phyloP scores from a whole-genome alignment of 306 rosid species.

The Senna siamea region DNA sequence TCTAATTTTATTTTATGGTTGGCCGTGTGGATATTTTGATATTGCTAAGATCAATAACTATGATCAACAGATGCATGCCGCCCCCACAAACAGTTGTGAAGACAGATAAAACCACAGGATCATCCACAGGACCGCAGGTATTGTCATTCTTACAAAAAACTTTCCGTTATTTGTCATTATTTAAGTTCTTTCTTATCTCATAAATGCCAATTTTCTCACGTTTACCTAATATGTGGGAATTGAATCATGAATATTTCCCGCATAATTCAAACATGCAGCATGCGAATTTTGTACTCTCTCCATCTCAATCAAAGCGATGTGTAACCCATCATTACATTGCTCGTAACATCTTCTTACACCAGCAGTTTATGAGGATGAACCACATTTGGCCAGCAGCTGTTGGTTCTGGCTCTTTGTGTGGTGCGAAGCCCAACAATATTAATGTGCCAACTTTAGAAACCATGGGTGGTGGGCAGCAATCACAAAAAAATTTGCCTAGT shows the following conservation, averaged over 20 bases:
- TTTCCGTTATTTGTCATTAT: conserved; percentile 9
- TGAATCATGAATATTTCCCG: conserved; percentile 19
- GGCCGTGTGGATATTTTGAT: conserved; percentile 25
- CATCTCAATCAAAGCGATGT: conserved; percentile 57
- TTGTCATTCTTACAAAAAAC: conserved; percentile 17
- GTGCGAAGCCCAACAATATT: conserved; percentile 47
- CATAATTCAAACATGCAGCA: conserved; percentile 51
- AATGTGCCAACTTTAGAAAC: conserved; percentile 43
- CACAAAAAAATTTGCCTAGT: conserved; percentile 42
- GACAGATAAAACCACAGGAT: conserved; percentile 34
- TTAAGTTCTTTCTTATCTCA: conserved; percentile 19
- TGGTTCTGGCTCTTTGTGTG: conserved; percentile 48
- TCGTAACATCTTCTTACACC: conserved; percentile 62
- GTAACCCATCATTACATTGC: conserved; percentile 74
- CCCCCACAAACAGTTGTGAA: conserved; percentile 46
- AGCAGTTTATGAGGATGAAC: conserved; percentile 49
- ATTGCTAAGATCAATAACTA: conserved; percentile 36
- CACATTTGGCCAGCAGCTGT: conserved; percentile 39
- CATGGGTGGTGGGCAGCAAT: conserved; percentile 38
- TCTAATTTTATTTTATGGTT: conserved; percentile 8
- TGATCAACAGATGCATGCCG: conserved; percentile 40
- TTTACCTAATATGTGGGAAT: conserved; percentile 6
- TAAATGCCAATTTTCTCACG: background rate
- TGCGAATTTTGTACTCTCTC: conserved; percentile 42
- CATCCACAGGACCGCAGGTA: conserved; percentile 50